Conservation (phyloP, 2,329 filamentous ascomycete genomes). For the Sordariomycetes sp. region DNA sequence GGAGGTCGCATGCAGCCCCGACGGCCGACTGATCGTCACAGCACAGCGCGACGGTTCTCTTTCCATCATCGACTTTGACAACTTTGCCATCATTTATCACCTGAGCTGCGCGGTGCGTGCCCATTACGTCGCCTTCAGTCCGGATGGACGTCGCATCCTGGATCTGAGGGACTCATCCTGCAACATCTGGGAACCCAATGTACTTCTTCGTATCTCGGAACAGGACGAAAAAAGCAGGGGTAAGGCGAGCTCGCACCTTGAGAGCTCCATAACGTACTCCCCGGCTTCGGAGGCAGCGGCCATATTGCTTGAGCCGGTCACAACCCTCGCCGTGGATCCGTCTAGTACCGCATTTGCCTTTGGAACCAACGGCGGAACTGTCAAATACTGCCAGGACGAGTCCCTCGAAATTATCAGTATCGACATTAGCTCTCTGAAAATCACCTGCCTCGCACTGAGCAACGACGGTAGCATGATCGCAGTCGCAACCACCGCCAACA, state of each 20-base stretch:
- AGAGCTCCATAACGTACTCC: not conserved
- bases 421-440: no score
- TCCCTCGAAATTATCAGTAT: no score
- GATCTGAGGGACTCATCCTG: not conserved
- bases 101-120: not conserved
- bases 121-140: not conserved
- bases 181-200: constrained; percentile 3
- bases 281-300: not conserved
- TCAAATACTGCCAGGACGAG: no score
- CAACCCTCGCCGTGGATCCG: no score
- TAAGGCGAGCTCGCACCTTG: not conserved
- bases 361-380: no score
- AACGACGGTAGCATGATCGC: no score
- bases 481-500: no score
- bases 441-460: no score
- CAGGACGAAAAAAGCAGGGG: constrained; percentile 1
- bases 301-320: not conserved
- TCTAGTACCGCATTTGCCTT: no score
- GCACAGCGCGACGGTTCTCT: not conserved
- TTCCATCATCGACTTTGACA: not conserved
- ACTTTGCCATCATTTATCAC: not conserved
- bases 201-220: not conserved
- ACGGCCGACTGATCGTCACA: not conserved
- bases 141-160: constrained; percentile 1
- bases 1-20: not conserved